A percentile compares a stretch with the other conserved stretches of the same genome.
Evolutionary conservation across 192 early-diverging fungal genomes (phyloP).

Genomic region (Coemansia sp.): DNA sequence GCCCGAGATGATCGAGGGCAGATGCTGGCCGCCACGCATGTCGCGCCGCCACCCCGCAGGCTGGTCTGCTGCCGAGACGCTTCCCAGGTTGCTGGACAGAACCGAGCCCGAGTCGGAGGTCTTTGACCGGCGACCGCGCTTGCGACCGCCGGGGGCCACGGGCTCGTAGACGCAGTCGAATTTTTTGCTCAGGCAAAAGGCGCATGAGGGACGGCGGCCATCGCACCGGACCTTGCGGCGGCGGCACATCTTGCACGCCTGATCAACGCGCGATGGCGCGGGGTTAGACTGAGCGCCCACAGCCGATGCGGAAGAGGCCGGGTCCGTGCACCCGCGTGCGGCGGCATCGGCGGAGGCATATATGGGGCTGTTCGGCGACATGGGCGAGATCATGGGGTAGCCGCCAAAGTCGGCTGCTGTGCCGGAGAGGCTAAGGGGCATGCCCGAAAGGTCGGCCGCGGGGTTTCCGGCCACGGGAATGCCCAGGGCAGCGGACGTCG

Average conservation of each 20-base stretch:
- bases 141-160: constrained; percentile 22
- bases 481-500: constrained; percentile 3
- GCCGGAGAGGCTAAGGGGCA: not conserved
- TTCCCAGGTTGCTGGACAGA: constrained; percentile 9
- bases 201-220: constrained; percentile 44
- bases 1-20: constrained; percentile 16
- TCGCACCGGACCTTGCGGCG: constrained; percentile 56
- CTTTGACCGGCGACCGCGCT: constrained; percentile 33
- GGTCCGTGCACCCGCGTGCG: not conserved
- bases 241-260: constrained; percentile 55
- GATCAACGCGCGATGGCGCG: constrained; percentile 35
- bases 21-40: not conserved
- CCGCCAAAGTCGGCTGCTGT: not conserved
- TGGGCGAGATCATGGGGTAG: constrained; percentile 15
- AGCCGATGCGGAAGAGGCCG: not conserved
- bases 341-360: not conserved
- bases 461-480: not conserved
- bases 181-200: constrained; percentile 39
- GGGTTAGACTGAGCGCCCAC: not conserved
- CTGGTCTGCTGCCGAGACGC: not conserved
- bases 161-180: constrained; percentile 51
- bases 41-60: not conserved
- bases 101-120: constrained; percentile 16
- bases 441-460: not conserved
- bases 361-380: constrained; percentile 8